Conservation (phyloP, 805 yeast species). For the Saccharomycopsis oosterbeekiorum region DNA sequence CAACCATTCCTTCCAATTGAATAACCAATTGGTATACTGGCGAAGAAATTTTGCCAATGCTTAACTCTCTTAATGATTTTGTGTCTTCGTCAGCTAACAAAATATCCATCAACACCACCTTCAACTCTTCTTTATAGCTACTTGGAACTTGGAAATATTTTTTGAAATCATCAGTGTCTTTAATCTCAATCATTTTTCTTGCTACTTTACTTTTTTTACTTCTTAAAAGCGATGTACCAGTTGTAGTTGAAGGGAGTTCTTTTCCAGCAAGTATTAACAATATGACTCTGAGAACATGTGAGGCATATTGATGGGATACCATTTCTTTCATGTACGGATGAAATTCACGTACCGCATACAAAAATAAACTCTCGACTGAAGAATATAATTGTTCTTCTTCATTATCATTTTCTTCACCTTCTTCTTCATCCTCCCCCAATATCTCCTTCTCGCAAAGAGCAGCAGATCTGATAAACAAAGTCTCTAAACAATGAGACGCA, state of each 20-base stretch:
- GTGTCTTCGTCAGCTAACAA: constrained; percentile 30
- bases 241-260: constrained; percentile 62
- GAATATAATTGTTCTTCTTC: constrained; percentile 33
- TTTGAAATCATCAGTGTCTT: constrained; percentile 63
- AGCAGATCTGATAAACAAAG: constrained; percentile 67
- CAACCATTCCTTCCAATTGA: constrained; percentile 73
- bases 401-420: constrained; percentile 26
- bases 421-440: constrained; percentile 32
- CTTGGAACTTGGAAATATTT: constrained; percentile 56
- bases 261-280: constrained; percentile 68
- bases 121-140: constrained; percentile 53
- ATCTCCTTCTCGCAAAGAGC: constrained; percentile 67
- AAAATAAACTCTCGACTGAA: constrained; percentile 57
- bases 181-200: constrained; percentile 84
- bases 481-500: constrained; percentile 88
- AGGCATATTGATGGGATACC: constrained; percentile 71
- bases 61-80: constrained; percentile 50
- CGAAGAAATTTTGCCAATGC: constrained; percentile 74
- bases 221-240: constrained; percentile 62
- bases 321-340: constrained; percentile 48
- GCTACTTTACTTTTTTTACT: constrained; percentile 82
- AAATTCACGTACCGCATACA: constrained; percentile 57
- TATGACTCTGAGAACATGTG: constrained; percentile 73
- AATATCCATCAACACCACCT: constrained; percentile 33
- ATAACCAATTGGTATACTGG: constrained; percentile 77